These are phyloP conservation scores for Penicillium paradoxum DNA, from an alignment of 495 filamentous ascomycete species.

Conservation along the genomic window DNA sequence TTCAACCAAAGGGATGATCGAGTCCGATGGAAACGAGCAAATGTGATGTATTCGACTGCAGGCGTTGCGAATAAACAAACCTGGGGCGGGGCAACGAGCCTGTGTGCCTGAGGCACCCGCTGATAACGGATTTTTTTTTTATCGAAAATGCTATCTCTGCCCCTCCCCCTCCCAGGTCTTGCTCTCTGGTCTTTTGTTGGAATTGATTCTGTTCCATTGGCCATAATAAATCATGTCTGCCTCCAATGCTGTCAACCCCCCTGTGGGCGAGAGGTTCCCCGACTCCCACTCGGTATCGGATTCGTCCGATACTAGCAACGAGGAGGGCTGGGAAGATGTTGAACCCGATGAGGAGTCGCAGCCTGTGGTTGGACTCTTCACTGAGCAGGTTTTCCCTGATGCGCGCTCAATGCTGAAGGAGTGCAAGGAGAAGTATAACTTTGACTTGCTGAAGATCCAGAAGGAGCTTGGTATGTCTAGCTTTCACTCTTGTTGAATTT, in stretches of 20 bases:
- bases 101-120: constrained; percentile 18
- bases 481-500: neutral
- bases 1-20: neutral
- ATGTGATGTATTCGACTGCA: constrained; percentile 8
- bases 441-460: constrained; percentile 66
- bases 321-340: constrained; percentile 78
- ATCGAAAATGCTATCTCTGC: constrained; percentile 18
- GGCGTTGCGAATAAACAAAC: constrained; percentile 33
- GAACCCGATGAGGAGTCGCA: constrained; percentile 63
- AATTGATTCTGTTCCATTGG: constrained; percentile 3
- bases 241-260: constrained; percentile 15
- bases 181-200: constrained; percentile 3
- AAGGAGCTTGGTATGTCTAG: constrained; percentile 58
- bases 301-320: constrained; percentile 49
- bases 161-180: constrained; percentile 14
- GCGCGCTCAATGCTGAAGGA: constrained; percentile 64
- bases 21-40: neutral
- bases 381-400: constrained; percentile 61
- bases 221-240: constrained; percentile 28
- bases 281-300: constrained; percentile 38
- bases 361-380: constrained; percentile 64
- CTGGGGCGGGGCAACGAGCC: constrained; percentile 35
- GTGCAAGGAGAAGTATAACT: constrained; percentile 63
- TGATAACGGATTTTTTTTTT: constrained; percentile 31
- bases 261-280: constrained; percentile 20